Percentiles rank a stretch among this genome's conserved stretches.
These are phyloP conservation scores for Lichina pygmaea DNA, from an alignment of 495 filamentous ascomycete genomes.

Conservation along the genomic window DNA sequence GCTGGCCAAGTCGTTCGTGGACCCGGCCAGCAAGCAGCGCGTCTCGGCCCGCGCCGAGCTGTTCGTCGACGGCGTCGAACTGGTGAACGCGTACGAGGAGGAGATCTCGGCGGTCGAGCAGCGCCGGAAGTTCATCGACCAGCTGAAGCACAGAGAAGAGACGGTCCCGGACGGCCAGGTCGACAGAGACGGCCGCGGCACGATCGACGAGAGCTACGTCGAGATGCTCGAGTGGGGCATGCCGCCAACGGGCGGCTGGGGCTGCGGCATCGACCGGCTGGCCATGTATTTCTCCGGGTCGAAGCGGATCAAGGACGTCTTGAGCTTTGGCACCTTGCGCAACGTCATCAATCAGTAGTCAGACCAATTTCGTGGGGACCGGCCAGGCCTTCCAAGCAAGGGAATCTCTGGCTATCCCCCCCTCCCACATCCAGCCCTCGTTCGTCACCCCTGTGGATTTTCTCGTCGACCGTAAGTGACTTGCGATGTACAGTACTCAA, in stretches of 20 bases:
- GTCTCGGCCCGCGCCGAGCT: conserved; percentile 68
- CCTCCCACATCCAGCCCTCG: too few species aligned
- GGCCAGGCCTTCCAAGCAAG: too few species aligned
- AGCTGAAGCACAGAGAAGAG: conserved; percentile 17
- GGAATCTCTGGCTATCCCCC: too few species aligned
- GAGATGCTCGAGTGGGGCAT: conserved; percentile 64
- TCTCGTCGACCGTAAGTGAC: too few species aligned
- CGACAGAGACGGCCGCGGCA: conserved; percentile 10
- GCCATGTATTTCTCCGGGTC: conserved; percentile 66
- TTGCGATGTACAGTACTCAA: too few species aligned
- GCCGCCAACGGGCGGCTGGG: conserved; percentile 89
- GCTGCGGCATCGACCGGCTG: conserved; percentile 70
- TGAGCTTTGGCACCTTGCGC: conserved; percentile 67
- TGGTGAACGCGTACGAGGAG: conserved; percentile 93
- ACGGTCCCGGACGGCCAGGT: not conserved
- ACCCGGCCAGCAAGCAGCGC: conserved; percentile 31
- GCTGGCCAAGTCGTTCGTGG: conserved; percentile 59
- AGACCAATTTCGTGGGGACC: not conserved
- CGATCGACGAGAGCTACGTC: conserved; percentile 61
- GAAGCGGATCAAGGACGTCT: conserved; percentile 49
- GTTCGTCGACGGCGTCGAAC: conserved; percentile 52
- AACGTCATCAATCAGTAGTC: conserved; percentile 21
- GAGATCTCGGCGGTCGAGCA: conserved; percentile 85
- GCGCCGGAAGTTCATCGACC: conserved; percentile 50
- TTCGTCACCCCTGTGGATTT: too few species aligned